phyloP scores from a whole-genome alignment of 139 green algal genomes.

The Mesostigma viride region DNA sequence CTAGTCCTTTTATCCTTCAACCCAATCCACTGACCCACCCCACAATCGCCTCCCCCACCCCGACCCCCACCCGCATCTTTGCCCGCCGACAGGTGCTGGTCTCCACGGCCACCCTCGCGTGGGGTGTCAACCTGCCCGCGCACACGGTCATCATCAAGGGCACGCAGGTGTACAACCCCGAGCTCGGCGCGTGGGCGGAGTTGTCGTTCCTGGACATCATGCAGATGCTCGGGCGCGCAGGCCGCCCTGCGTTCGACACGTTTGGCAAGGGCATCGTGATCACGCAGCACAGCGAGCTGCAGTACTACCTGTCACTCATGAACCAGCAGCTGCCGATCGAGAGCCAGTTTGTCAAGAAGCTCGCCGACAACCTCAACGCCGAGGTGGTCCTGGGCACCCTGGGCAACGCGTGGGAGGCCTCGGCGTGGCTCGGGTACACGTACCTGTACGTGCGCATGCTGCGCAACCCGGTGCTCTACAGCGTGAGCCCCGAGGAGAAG shows the following conservation, averaged over 20 bases:
- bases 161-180: slow-evolving; percentile 92
- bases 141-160: slow-evolving; percentile 99
- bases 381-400: slow-evolving; percentile 86
- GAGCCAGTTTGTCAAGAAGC: slow-evolving; percentile 71
- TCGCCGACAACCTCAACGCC: slow-evolving; percentile 90
- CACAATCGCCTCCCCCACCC: too few species aligned
- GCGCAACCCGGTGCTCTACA: slow-evolving; percentile 78
- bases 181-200: slow-evolving; percentile 81
- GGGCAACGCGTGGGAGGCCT: slow-evolving; percentile 20
- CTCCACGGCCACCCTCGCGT: slow-evolving; percentile 93
- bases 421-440: slow-evolving; percentile 42
- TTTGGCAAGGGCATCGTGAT: slow-evolving; percentile 97
- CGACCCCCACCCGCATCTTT: too few species aligned
- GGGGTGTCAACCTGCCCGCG: slow-evolving; percentile 96
- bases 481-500: slow-evolving; percentile 59
- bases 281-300: slow-evolving; percentile 77
- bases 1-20: too few species aligned
- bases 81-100: slow-evolving; percentile 68
- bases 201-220: slow-evolving; percentile 90
- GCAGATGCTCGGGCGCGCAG: slow-evolving; percentile 97
- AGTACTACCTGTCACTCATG: slow-evolving; percentile 96
- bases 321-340: slow-evolving; percentile 97
- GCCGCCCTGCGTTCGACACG: slow-evolving; percentile 87
- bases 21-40: too few species aligned
- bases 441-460: slow-evolving; percentile 97